A percentile compares a stretch with the other conserved stretches of the same genome.
phyloP scores from a whole-genome alignment of 768 basidiomycete genomes.

The Collybia nuda region DNA sequence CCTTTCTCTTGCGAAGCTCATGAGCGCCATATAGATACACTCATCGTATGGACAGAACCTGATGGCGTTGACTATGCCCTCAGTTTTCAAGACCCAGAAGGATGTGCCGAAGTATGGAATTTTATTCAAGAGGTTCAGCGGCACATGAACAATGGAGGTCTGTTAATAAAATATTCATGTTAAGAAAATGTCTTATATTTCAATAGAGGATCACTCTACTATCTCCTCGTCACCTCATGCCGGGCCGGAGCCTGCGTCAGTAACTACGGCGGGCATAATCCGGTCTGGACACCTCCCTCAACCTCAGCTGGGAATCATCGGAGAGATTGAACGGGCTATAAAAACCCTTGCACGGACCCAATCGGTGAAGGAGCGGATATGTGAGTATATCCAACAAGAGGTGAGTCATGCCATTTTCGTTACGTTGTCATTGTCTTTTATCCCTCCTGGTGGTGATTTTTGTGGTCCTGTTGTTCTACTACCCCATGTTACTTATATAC shows the following conservation, averaged over 20 bases:
- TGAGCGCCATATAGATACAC: constrained; percentile 63
- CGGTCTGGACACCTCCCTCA: constrained; percentile 73
- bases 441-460: constrained; percentile 5
- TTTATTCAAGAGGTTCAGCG: constrained; percentile 92
- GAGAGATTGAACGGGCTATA: constrained; percentile 77
- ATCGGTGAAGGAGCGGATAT: constrained; percentile 76
- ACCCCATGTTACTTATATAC: constrained; percentile 14
- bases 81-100: constrained; percentile 95
- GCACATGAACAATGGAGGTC: constrained; percentile 70
- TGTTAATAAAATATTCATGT: constrained; percentile 20
- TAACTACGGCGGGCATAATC: constrained; percentile 64
- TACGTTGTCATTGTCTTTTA: constrained; percentile 1
- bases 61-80: constrained; percentile 93
- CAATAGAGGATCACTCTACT: constrained; percentile 43
- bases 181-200: constrained; percentile 9
- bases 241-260: constrained; percentile 53
- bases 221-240: constrained; percentile 61
- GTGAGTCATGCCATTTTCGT: constrained; percentile 41
- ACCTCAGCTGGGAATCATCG: constrained; percentile 75
- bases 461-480: constrained; percentile 8
- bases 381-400: constrained; percentile 85
- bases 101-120: constrained; percentile 96
- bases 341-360: constrained; percentile 74
- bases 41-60: constrained; percentile 99
- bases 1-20: constrained; percentile 3